Evolutionary conservation across 2,329 filamentous ascomycete genomes (phyloP).

Genomic region (Fusarium pseudocircinatum): DNA sequence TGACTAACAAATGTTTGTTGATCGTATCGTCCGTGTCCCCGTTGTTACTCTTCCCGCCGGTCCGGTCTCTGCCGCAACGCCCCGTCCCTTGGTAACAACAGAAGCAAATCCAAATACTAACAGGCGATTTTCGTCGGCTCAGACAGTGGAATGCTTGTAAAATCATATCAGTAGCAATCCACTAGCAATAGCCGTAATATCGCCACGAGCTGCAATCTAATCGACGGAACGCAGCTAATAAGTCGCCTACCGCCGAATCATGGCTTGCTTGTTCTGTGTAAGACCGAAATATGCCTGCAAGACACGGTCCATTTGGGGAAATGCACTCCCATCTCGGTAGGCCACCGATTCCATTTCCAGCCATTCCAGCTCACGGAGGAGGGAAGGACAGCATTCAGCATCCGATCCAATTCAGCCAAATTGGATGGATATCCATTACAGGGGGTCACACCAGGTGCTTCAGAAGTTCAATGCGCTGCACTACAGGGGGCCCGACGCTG

Average conservation of each 20-base stretch:
- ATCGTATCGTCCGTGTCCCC: constrained; percentile 2
- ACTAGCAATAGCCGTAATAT: not conserved
- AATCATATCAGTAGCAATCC: constrained; percentile 1
- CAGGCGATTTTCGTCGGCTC: constrained; percentile 12
- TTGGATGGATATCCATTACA: constrained; percentile 18
- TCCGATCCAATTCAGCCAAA: constrained; percentile 21
- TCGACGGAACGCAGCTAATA: not conserved
- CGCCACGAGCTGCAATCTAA: constrained; percentile 9
- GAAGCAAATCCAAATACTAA: constrained; percentile 4
- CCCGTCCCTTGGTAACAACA: not conserved
- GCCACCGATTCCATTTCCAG: constrained; percentile 8
- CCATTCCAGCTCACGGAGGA: constrained; percentile 27
- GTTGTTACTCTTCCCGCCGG: constrained; percentile 11
- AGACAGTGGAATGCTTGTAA: constrained; percentile 28
- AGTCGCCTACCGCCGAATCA: not conserved
- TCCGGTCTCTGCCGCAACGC: constrained; percentile 29
- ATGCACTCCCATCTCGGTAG: not conserved
- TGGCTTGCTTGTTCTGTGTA: not conserved
- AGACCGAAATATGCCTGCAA: constrained; percentile 28
- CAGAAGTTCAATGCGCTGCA: constrained; percentile 3
- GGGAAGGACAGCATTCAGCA: not conserved
- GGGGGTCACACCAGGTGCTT: not conserved
- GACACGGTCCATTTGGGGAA: constrained; percentile 20
- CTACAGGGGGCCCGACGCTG: constrained; percentile 7
- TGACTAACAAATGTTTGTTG: not conserved